Base-by-base conservation (phyloP, 2,329 filamentous ascomycete genomes). In the Sphaerostilbella broomeana region DNA sequence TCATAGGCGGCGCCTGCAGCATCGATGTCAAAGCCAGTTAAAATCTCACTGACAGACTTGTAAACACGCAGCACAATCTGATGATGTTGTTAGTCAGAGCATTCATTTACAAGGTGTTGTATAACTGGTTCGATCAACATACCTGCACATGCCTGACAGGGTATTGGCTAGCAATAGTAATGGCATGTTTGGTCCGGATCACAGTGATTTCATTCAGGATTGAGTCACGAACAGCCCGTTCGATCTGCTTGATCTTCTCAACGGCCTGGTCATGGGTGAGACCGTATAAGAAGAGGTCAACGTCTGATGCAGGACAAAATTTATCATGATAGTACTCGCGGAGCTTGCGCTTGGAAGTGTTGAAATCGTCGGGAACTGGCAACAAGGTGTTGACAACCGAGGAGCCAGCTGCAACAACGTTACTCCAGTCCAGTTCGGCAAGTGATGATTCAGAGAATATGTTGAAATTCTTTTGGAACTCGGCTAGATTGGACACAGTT, bases 1-100 rank as follows among this genome's bases (percentile, higher is more conserved):
- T 92, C 79, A 50, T 84, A 94, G 3, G 85, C 86, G 17, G 79
- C 83, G 45, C 86, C 86, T 1, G 85, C 83, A 56, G 83, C 88
- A 56, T 92, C 86, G 34, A 94, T 86, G 51, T 94, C 87, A 51
- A 94, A 94, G 0, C 87, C 87, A 3, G 86, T 87, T 17, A 94
- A 70, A 24, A 94, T 89, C 57, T 94, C 85, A 1, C 84, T 82
- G 31, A 94, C 65, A 1, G 81, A 88, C 53, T 86, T 86, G 67
- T 94, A 94, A 25, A 92, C 78, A 24, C 86, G 81, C 20, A 94
- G 70, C 16, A 94, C 86, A 51, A 94, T 87, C 69, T 90, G 45
- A 21, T n/a, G n/a, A n/a, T n/a, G n/a, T n/a, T n/a, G n/a, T n/a
- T n/a, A n/a, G n/a, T n/a, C n/a, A n/a, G 4, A 27, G 26, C 5